Evolutionary conservation across 768 basidiomycete genomes (phyloP).

Genomic region (Fibroporia radiculosa): DNA sequence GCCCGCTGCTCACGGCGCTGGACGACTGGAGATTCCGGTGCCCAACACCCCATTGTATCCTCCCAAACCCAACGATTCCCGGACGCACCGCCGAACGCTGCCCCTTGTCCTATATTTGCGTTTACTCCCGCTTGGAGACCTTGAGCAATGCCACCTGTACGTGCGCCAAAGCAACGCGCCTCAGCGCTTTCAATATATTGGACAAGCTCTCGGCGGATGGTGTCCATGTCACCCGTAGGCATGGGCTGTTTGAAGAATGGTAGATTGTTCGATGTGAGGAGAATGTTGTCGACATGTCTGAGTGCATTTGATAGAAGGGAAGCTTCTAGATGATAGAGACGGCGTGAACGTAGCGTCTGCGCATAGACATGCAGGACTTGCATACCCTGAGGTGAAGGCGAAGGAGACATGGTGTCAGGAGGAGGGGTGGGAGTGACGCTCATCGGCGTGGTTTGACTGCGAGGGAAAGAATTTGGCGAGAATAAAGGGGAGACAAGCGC

Average conservation of each 20-base stretch:
- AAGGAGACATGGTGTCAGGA: not conserved
- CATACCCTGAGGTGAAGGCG: constrained; percentile 3
- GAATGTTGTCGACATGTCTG: constrained; percentile 33
- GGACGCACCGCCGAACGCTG: not conserved
- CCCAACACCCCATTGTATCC: constrained; percentile 36
- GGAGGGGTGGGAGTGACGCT: constrained; percentile 7
- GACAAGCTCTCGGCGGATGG: constrained; percentile 34
- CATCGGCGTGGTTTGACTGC: constrained; percentile 1
- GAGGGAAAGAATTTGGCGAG: not conserved
- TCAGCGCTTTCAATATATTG: constrained; percentile 46
- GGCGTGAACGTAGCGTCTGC: constrained; percentile 24
- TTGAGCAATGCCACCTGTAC: not conserved
- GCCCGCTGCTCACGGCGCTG: not conserved
- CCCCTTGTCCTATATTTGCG: not conserved
- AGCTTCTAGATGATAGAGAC: constrained; percentile 36
- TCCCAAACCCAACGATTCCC: constrained; percentile 41
- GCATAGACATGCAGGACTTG: constrained; percentile 23
- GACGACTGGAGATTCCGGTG: constrained; percentile 27
- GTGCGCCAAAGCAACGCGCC: constrained; percentile 33
- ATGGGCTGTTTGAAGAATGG: constrained; percentile 6
- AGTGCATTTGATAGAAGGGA: constrained; percentile 47
- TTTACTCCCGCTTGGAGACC: not conserved
- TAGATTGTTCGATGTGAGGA: constrained; percentile 11
- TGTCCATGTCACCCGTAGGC: constrained; percentile 24
- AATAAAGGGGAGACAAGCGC: constrained; percentile 10